Conservation (phyloP, 2,329 filamentous ascomycete genomes). For the Annulohypoxylon truncatum region DNA sequence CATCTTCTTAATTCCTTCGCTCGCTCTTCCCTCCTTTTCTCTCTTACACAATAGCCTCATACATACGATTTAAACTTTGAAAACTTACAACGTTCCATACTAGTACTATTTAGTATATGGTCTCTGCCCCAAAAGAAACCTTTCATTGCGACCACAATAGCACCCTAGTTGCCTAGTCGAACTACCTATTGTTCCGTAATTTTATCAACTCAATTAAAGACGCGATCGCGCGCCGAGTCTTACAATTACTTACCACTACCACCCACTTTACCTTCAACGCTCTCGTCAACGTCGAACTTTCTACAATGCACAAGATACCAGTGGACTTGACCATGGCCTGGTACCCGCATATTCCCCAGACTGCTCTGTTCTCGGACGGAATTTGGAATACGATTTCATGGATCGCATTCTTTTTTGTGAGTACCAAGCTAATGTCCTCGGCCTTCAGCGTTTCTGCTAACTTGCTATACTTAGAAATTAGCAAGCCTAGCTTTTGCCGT, state of each 20-base stretch:
- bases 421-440: slow-evolving; percentile 14
- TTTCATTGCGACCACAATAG: background rate
- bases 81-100: background rate
- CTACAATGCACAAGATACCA: slow-evolving; percentile 35
- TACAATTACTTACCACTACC: background rate
- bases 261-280: background rate
- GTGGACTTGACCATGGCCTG: slow-evolving; percentile 40
- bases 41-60: background rate
- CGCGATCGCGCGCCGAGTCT: slow-evolving; percentile 17
- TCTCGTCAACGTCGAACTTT: slow-evolving; percentile 2
- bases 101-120: background rate
- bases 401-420: slow-evolving; percentile 51
- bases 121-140: slow-evolving; percentile 3
- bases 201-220: slow-evolving; percentile 11
- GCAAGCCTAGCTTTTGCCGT: slow-evolving; percentile 58
- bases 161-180: slow-evolving; percentile 18
- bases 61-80: background rate
- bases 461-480: slow-evolving; percentile 45
- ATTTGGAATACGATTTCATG: slow-evolving; percentile 48
- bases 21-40: background rate
- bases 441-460: slow-evolving; percentile 12
- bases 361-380: slow-evolving; percentile 29
- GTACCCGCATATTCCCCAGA: slow-evolving; percentile 41
- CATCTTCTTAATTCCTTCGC: slow-evolving; percentile 14
- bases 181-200: slow-evolving; percentile 4